These are phyloP conservation scores for Colletotrichum sidae DNA, from an alignment of 2,329 filamentous ascomycete genomes.

Conservation along the genomic window DNA sequence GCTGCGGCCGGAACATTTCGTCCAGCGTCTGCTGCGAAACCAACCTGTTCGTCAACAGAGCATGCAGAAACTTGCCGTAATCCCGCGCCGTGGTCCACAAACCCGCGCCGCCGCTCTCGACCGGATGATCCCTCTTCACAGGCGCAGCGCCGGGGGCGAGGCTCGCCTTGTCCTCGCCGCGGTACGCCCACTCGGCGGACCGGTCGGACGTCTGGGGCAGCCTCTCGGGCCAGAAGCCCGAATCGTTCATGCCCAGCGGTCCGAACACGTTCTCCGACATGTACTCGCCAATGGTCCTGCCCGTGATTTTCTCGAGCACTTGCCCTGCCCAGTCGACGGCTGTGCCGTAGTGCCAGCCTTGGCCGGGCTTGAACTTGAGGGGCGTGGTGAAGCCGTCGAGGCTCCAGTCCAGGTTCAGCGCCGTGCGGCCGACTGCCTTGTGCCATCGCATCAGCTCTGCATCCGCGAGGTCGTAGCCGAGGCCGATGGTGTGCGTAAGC, in stretches of 20 bases:
- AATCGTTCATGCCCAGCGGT: slow-evolving; percentile 50
- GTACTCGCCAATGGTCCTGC: slow-evolving; percentile 50
- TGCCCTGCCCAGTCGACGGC: slow-evolving; percentile 60
- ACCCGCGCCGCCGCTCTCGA: slow-evolving; percentile 58
- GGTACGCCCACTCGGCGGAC: slow-evolving; percentile 38
- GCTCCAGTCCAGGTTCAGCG: slow-evolving; percentile 47
- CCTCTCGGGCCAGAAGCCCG: slow-evolving; percentile 50
- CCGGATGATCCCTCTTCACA: slow-evolving; percentile 44
- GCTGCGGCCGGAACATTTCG: slow-evolving; percentile 55
- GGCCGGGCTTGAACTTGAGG: slow-evolving; percentile 57
- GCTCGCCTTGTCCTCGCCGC: slow-evolving; percentile 38
- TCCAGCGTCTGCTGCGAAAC: slow-evolving; percentile 45
- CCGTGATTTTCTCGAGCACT: slow-evolving; percentile 54
- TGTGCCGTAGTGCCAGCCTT: slow-evolving; percentile 61
- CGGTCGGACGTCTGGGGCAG: slow-evolving; percentile 43
- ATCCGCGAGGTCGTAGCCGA: slow-evolving; percentile 56
- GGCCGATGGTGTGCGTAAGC: slow-evolving; percentile 62
- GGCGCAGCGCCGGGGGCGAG: slow-evolving; percentile 40
- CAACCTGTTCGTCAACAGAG: slow-evolving; percentile 46
- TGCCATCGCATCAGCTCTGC: slow-evolving; percentile 55
- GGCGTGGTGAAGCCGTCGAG: slow-evolving; percentile 55
- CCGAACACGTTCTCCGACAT: slow-evolving; percentile 51
- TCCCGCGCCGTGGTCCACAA: slow-evolving; percentile 55
- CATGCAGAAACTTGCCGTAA: slow-evolving; percentile 50
- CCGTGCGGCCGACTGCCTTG: slow-evolving; percentile 45